Evolutionary conservation across 1,139 yeast species (phyloP), one percentile per base, ranked within the genome.

Genomic region (Geotrichum histeridarum): DNA sequence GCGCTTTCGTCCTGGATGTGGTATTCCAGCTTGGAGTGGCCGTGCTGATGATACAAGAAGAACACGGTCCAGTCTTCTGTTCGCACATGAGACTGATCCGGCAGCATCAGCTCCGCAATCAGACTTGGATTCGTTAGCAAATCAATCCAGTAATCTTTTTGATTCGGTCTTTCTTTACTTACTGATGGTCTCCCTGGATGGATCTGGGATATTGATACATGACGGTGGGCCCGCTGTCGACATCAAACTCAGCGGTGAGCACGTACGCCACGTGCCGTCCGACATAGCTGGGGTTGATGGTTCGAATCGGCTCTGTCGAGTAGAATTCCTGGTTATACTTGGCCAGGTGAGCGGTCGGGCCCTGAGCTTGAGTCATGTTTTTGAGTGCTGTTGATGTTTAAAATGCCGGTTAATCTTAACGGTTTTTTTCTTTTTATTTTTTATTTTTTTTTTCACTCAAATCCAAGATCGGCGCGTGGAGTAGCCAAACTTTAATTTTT

Each of bases 81-180:
- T 47, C 86, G 67, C 54, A 77, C 78, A 64, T 82, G 86, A 48
- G 80, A 79, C 64, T 81, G 85, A 63, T 82, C 87, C 0, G 87
- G 87, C 45, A 82, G 69, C 83, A 82, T 80, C 48, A 82, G 71
- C 64, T 82, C 86, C 0, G 85, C 84, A 22, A 53, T 50, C 12
- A 55, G 51, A 11, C 50, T 52, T 14, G 36, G n/a, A 15, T 4
- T 9, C 14, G 43, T 38, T 32, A 42, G 47, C 39, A 48, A n/a
- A 22, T 12, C 12, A 17, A 8, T 12, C 5, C 17, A 30, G 22
- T 9, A 48, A 42, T 5, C 27, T 22, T 22, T 5, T 22, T 22
- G 3, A 3, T 5, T 22, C 18, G 38, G 8, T 7, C 9, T 22
- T 30, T 18, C n/a, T 14, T n/a, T 8, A 50, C 49, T 15, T 37